Evolutionary conservation across 768 basidiomycete species (phyloP), one percentile per base, ranked within the genome.

Genomic region (Gymnopilus dilepis): DNA sequence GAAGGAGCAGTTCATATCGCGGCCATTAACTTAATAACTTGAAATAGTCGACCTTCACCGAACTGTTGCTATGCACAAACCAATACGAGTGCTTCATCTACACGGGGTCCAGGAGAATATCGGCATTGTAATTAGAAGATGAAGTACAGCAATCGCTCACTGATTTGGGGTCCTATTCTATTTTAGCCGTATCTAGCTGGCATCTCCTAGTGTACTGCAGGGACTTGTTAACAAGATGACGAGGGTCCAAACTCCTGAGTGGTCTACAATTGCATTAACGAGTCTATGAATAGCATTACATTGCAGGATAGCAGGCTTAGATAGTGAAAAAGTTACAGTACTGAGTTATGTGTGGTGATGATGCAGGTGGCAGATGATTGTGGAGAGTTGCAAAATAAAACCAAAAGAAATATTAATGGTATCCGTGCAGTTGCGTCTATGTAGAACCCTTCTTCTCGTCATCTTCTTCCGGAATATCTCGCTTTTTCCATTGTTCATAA

Each of bases 401-500:
- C 54, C 7, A 28, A 50, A 28, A 22, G 15, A n/a, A 21, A 50
- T 26, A 50, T 17, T 30, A 51, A 34, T 59, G 59, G 59, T 60
- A 62, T 63, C 43, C 54, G 47, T 37, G 33, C 53, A 19, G 37
- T 17, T 13, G 47, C 22, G 54, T 67, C 66, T 72, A 74, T 65
- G 74, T 65, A 28, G 76, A 75, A 45, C 71, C 73, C 59, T 73
- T 78, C 69, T 74, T 77, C 47, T 70, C 67, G 54, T 78, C 77
- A 55, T 82, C 80, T 58, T 80, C 80, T 60, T 80, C 80, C 6
- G 77, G 61, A 1, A 72, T 68, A 48, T 76, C 76, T n/a, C 73
- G 70, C 61, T 80, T 78, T 66, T 80, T 83, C 80, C 82, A 81
- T 33, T 76, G 74, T 57, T 83, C 78, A 50, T 80, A 81, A 33